Conservation (phyloP, 108 stramenopile genomes). For the Conticribra weissflogii region DNA sequence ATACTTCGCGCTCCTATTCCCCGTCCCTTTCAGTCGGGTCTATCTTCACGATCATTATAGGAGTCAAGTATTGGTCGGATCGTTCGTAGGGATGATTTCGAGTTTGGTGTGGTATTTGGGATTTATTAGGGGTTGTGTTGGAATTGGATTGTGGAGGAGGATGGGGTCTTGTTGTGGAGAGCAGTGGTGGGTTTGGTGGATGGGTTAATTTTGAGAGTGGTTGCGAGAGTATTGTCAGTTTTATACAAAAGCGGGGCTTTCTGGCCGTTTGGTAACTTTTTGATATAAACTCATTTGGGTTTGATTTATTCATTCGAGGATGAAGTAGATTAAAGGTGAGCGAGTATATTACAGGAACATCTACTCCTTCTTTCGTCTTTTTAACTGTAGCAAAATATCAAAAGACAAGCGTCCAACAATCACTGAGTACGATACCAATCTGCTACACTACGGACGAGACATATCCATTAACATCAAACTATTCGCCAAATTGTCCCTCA, state of each 20-base stretch:
- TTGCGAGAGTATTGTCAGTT: too few relatives aligned
- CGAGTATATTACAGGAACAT: too few relatives aligned
- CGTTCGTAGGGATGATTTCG: constrained; percentile 16
- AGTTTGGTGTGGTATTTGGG: constrained; percentile 24
- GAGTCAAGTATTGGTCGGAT: constrained; percentile 41
- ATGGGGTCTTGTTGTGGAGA: background rate
- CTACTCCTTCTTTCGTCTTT: too few relatives aligned
- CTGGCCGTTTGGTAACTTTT: too few relatives aligned
- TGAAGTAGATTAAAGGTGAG: too few relatives aligned
- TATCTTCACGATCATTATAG: constrained; percentile 45
- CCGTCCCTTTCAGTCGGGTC: constrained; percentile 39
- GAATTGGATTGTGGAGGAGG: background rate
- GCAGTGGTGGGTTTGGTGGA: constrained; percentile 27
- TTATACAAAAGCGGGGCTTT: too few relatives aligned
- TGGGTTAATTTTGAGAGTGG: too few relatives aligned
- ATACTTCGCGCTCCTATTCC: constrained; percentile 22
- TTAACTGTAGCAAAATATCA: too few relatives aligned
- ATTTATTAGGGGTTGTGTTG: constrained; percentile 22
- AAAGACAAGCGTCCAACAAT: too few relatives aligned
- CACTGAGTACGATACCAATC: too few relatives aligned
- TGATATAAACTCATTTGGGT: too few relatives aligned
- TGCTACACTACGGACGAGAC: constrained; percentile 2
- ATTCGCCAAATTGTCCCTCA: constrained; percentile 46
- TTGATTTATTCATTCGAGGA: too few relatives aligned
- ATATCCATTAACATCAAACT: constrained; percentile 52